phyloP scores from a whole-genome alignment of 257 asterid species.

The Solanum rostratum region DNA sequence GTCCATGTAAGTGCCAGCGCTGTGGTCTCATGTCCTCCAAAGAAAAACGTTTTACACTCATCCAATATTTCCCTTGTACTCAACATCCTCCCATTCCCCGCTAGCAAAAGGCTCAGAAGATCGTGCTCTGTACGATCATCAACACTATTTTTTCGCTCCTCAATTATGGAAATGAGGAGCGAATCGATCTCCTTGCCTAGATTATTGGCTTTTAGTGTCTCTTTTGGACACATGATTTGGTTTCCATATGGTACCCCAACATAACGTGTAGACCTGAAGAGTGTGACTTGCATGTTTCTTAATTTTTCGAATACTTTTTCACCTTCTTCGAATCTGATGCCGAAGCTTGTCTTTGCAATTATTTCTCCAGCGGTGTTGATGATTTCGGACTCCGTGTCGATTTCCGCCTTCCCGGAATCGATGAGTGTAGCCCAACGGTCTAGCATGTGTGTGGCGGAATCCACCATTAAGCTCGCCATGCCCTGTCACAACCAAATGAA shows the following conservation, averaged over 20 bases:
- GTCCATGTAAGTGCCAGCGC: constrained; percentile 85
- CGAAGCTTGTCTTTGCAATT: constrained; percentile 69
- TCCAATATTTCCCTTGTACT: constrained; percentile 61
- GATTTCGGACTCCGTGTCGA: constrained; percentile 67
- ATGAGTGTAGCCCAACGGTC: constrained; percentile 45
- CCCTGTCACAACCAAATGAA: constrained; percentile 21
- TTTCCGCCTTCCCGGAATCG: constrained; percentile 38
- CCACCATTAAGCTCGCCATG: constrained; percentile 69
- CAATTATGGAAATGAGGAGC: constrained; percentile 36
- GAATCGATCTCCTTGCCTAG: constrained; percentile 65
- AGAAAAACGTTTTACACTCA: constrained; percentile 90
- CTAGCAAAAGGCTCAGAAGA: constrained; percentile 51
- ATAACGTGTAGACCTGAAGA: constrained; percentile 56
- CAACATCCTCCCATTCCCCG: constrained; percentile 29
- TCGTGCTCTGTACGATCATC: constrained; percentile 18
- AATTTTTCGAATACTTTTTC: constrained; percentile 47
- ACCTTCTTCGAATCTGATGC: constrained; percentile 45
- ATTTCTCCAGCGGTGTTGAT: constrained; percentile 69
- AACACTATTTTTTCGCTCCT: constrained; percentile 5
- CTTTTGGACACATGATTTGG: constrained; percentile 31
- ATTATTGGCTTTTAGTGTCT: constrained; percentile 30
- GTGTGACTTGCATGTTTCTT: constrained; percentile 57
- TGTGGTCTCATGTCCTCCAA: constrained; percentile 86
- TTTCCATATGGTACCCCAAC: constrained; percentile 83
- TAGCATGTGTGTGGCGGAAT: constrained; percentile 50